Conservation (phyloP, 306 rosid genomes). For the Vicia villosa region DNA sequence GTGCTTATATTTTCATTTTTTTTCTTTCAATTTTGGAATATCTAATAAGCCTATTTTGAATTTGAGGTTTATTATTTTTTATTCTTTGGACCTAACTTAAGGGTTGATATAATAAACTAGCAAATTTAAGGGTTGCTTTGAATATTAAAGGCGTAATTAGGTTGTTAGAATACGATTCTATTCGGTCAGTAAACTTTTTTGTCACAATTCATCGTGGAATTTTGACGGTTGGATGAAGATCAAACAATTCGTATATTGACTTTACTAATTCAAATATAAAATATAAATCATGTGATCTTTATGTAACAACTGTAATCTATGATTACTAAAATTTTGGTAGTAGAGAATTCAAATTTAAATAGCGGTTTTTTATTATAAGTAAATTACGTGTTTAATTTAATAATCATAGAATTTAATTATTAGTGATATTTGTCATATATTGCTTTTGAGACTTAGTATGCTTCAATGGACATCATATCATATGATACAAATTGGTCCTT, state of each 20-base stretch:
- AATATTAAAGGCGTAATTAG: background rate
- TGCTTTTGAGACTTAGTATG: constrained; percentile 32
- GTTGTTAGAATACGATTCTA: background rate
- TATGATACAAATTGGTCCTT: constrained; percentile 38
- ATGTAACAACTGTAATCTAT: background rate
- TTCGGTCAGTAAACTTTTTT: background rate
- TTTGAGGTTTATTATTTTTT: constrained; percentile 23
- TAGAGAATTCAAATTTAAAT: background rate
- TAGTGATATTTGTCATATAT: constrained; percentile 21
- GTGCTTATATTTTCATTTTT: constrained; percentile 28
- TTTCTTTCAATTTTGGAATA: constrained; percentile 26
- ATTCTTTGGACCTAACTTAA: constrained; percentile 1
- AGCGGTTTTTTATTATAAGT: background rate
- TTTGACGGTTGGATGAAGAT: constrained; percentile 5
- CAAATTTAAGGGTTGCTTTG: background rate
- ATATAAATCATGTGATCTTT: background rate
- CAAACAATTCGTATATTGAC: background rate
- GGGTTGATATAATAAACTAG: background rate
- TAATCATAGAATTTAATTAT: constrained; percentile 21
- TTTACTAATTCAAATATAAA: background rate
- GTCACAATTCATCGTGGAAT: background rate
- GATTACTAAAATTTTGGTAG: background rate
- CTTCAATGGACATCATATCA: constrained; percentile 30
- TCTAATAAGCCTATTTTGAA: constrained; percentile 30
- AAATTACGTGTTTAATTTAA: constrained; percentile 1